Conservation (phyloP, 2,329 filamentous ascomycete genomes). For the Malbranchea cinnamomea region DNA sequence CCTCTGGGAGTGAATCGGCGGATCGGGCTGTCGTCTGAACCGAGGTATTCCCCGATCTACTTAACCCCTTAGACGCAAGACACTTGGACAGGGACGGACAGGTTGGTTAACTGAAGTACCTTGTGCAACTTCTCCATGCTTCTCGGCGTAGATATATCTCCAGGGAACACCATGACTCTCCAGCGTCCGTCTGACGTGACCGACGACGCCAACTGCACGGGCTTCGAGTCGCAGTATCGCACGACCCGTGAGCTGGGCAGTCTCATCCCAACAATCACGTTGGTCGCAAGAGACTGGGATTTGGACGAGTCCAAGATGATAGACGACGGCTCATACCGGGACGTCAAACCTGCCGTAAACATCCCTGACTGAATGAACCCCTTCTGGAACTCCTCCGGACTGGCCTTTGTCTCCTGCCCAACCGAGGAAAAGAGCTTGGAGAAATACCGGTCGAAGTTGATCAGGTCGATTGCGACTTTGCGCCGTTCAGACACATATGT, state of each 20-base stretch:
- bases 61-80: slow-evolving; percentile 5
- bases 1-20: slow-evolving; percentile 28
- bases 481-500: slow-evolving; percentile 41
- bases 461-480: slow-evolving; percentile 41
- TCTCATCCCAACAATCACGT: slow-evolving; percentile 32
- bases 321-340: too few relatives aligned
- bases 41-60: slow-evolving; percentile 27
- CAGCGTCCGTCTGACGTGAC: slow-evolving; percentile 39
- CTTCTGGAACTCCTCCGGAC: too few relatives aligned
- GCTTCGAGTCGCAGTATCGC: slow-evolving; percentile 43
- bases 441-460: slow-evolving; percentile 40
- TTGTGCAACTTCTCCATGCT: slow-evolving; percentile 20
- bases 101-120: too few relatives aligned
- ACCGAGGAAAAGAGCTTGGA: slow-evolving; percentile 28
- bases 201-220: slow-evolving; percentile 36
- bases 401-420: too few relatives aligned
- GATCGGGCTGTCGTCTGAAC: slow-evolving; percentile 27
- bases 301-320: too few relatives aligned
- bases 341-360: too few relatives aligned
- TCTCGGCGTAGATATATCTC: slow-evolving; percentile 23
- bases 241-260: slow-evolving; percentile 43
- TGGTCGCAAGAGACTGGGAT: slow-evolving; percentile 22
- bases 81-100: background rate
- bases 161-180: slow-evolving; percentile 36
- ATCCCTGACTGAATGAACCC: too few relatives aligned